Evolutionary conservation across 1,139 yeast genomes (phyloP), one percentile per base, ranked within the genome.

Genomic region (Magnusiomyces clavatus): DNA sequence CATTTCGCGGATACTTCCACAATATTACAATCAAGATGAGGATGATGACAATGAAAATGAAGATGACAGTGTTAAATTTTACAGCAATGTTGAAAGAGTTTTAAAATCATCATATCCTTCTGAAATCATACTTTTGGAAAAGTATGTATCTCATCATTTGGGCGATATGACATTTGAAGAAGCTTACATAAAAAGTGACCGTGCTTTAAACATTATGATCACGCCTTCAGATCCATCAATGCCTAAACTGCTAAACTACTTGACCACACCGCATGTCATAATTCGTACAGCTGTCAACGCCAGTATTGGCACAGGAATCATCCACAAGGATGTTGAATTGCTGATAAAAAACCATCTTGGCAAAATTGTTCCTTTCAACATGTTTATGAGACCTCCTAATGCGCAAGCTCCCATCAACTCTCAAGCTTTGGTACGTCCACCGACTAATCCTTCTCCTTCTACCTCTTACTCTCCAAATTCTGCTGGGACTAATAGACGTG

Each of bases 91-190:
- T 12, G 71, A 67, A 46, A 64, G 69, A 1, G 64, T 68, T n/a
- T 31, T 67, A 43, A 43, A 31, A 31, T 85, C 86, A 54, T 90
- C 95, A 0, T 86, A 86, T 63, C 86, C 96, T 0, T 94, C 87
- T 53, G 97, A 90, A 62, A 82, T 89, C 46, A 72, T 85, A 54
- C 70, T 86, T 16, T 87, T 90, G 57, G 79, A 87, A 65, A 83
- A 83, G 61, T 89, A 83, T 65, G 96, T 88, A 2, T 70, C 84
- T 52, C 81, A 79, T 56, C 78, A 82, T n/a, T 77, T 90, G 29
- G 96, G 94, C 0, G 85, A 86, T 60, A 69, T 85, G 64, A 92
- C 97, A 0, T 92, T 92, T 68, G 96, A 90, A 68, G 97, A 92
- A 64, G 96, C 97, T 0, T 88, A 84, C 63, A 73, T 83, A 56